Conservation (phyloP, 2,329 filamentous ascomycete genomes). For the Fusarium caatingaense region DNA sequence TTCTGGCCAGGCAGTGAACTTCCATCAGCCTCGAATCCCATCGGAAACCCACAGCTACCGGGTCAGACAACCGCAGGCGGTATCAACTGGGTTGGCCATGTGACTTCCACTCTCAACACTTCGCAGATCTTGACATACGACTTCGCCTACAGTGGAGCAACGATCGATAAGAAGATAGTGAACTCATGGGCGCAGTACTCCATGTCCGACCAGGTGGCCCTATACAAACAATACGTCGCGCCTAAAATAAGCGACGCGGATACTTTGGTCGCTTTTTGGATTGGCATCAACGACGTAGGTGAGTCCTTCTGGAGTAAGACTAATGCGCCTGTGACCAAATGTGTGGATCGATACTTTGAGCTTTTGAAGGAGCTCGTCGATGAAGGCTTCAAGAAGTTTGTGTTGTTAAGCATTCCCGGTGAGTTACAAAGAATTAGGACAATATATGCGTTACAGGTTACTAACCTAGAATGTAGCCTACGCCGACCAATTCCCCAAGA, state of each 20-base stretch:
- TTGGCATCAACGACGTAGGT: slow-evolving; percentile 40
- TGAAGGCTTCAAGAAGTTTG: slow-evolving; percentile 24
- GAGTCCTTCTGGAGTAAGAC: slow-evolving; percentile 36
- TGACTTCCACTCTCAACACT: slow-evolving; percentile 27
- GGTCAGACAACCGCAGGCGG: slow-evolving; percentile 38
- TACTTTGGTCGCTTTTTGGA: slow-evolving; percentile 33
- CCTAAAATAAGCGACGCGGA: neutral
- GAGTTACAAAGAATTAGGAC: accelerated
- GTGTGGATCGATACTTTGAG: slow-evolving; percentile 33
- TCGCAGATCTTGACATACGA: slow-evolving; percentile 36
- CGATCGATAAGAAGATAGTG: slow-evolving; percentile 37
- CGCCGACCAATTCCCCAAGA: slow-evolving; percentile 29
- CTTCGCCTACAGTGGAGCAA: slow-evolving; percentile 39
- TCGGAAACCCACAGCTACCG: slow-evolving; percentile 32
- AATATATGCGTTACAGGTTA: neutral
- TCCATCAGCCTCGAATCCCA: slow-evolving; percentile 19
- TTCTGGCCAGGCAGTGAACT: slow-evolving; percentile 34
- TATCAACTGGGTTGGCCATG: slow-evolving; percentile 39
- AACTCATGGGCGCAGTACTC: slow-evolving; percentile 35
- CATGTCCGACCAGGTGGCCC: slow-evolving; percentile 31
- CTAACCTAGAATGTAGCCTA: slow-evolving; percentile 4
- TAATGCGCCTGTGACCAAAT: slow-evolving; percentile 21
- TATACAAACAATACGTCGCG: slow-evolving; percentile 35
- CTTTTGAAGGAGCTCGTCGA: slow-evolving; percentile 25
- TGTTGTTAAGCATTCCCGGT: slow-evolving; percentile 27